A percentile compares a stretch with the other conserved stretches of the same genome.
These are phyloP conservation scores for Myotisia sp. DNA, from an alignment of 2,329 filamentous ascomycete species.

Conservation along the genomic window DNA sequence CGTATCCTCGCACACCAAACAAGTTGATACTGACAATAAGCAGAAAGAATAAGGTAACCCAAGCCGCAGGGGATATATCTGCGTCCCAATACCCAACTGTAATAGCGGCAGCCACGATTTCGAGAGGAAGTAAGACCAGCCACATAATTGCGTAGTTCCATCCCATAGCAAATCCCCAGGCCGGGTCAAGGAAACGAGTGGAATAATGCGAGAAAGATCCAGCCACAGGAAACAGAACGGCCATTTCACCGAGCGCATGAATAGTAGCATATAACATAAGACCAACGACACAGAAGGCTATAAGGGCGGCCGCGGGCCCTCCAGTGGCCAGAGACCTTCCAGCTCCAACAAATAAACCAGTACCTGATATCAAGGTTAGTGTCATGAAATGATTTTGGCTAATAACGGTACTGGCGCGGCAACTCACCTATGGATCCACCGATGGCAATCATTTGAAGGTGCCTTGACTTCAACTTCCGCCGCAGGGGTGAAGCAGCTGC, in stretches of 20 bases:
- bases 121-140: constrained; percentile 68
- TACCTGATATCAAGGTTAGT: constrained; percentile 32
- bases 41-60: constrained; percentile 67
- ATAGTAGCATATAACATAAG: constrained; percentile 84
- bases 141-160: constrained; percentile 91
- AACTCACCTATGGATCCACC: constrained; percentile 14
- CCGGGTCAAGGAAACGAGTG: constrained; percentile 80
- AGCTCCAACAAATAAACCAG: constrained; percentile 75
- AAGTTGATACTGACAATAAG: constrained; percentile 70
- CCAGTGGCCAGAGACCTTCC: constrained; percentile 55
- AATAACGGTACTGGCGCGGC: neutral
- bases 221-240: constrained; percentile 77
- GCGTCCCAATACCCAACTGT: constrained; percentile 70
- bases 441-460: constrained; percentile 15
- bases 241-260: constrained; percentile 81
- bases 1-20: constrained; percentile 77
- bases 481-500: constrained; percentile 17
- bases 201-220: constrained; percentile 88
- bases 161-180: constrained; percentile 90
- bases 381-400: neutral
- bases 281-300: constrained; percentile 68
- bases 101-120: constrained; percentile 74
- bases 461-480: constrained; percentile 18
- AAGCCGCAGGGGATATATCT: constrained; percentile 52
- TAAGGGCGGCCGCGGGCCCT: constrained; percentile 62